Conservation (phyloP, 306 rosid species). For the Morella rubra region DNA sequence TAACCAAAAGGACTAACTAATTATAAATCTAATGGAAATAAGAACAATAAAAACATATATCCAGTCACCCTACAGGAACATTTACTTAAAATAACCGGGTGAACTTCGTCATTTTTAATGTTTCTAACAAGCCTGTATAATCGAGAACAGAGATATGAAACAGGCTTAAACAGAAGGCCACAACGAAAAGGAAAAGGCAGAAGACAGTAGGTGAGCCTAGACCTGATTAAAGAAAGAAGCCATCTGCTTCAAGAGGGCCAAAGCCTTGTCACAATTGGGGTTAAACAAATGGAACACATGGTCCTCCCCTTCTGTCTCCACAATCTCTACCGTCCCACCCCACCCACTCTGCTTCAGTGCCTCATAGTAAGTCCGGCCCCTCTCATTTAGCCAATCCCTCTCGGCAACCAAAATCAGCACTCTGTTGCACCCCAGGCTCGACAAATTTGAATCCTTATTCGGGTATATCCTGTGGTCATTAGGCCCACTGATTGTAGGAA, state of each 20-base stretch:
- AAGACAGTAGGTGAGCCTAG: neutral
- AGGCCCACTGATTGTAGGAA: constrained; percentile 24
- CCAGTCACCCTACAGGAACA: neutral
- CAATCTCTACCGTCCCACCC: constrained; percentile 33
- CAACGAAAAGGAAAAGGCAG: neutral
- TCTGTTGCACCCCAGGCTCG: constrained; percentile 29
- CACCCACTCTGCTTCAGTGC: constrained; percentile 43
- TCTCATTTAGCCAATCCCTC: constrained; percentile 32
- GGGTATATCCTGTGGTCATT: constrained; percentile 39
- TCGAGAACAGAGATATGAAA: too few species aligned
- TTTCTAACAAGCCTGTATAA: too few species aligned
- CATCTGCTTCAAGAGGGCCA: neutral
- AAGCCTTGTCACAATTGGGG: constrained; percentile 17
- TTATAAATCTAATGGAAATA: too few species aligned
- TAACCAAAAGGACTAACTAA: too few species aligned
- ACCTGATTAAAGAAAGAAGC: neutral
- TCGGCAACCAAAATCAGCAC: constrained; percentile 42
- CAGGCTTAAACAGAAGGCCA: neutral
- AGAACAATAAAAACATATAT: too few species aligned
- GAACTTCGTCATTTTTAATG: too few species aligned
- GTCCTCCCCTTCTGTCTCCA: constrained; percentile 34
- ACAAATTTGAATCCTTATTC: constrained; percentile 36
- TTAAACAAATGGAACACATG: constrained; percentile 43
- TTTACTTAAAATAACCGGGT: too few species aligned
- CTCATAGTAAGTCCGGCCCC: constrained; percentile 38